Evolutionary conservation across 345 rosid genomes (phyloP), one percentile per base, ranked within the genome.

Genomic region (Clarkia xantiana): DNA sequence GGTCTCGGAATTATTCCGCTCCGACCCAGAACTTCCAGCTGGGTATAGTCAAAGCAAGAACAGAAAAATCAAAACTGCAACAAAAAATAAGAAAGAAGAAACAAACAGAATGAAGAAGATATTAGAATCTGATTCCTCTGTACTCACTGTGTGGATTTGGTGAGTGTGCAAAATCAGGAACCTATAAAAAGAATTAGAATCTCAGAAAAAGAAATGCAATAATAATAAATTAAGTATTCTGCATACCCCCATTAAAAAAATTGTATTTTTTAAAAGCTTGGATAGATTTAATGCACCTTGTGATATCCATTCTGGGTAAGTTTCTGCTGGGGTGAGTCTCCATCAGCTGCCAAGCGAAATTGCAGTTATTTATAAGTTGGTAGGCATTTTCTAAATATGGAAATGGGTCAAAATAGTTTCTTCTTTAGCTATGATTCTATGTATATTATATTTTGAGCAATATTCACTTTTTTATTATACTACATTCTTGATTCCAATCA

Each of bases 281-380:
- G 47, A 63, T 29, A 40, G 38, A 48, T 49, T 49, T 18, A 59
- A 25, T 63, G 68, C 61, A 86, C 96, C 95, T 86, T 94, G 70
- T 78, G 87, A 72, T 72, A 69, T 50, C 75, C 75, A 46, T 79
- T 79, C 56, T 75, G 93, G 40, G 63, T 56, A 74, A 74, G 43
- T 67, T 77, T 87, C 68, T 68, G 88, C 72, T 64, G 81, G 1
- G 97, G 95, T 38, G 97, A 93, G 66, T 84, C 94, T 65, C 84
- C 95, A 74, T 87, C 88, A 36, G 77, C 84, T 62, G 55, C 47
- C 45, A 49, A 55, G 42, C 40, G 55, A 20, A 44, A 40, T 52
- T 41, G 53, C 40, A 18, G 15, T 22, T 17, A 19, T 42, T n/a
- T n/a, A n/a, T n/a, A n/a, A n/a, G n/a, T n/a, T n/a, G 45, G 47